phyloP scores from a whole-genome alignment of 495 filamentous ascomycete species.

The Tuber magnatum region DNA sequence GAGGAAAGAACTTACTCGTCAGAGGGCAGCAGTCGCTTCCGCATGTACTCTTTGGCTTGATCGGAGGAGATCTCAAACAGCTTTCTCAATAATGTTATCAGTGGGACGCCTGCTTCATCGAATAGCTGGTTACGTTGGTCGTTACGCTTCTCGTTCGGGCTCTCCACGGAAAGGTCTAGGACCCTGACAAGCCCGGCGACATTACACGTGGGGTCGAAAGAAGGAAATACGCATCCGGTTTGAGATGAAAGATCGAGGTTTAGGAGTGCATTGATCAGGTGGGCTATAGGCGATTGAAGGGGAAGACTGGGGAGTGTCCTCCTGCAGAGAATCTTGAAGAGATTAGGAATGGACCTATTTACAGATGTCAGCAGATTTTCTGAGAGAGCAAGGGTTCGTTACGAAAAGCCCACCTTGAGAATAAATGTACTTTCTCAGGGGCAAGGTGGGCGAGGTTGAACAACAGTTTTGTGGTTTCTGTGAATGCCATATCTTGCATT shows the following conservation, averaged over 20 bases:
- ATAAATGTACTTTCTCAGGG: slow-evolving; percentile 43
- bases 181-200: slow-evolving; percentile 66
- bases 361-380: not conserved
- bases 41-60: slow-evolving; percentile 56
- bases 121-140: slow-evolving; percentile 55
- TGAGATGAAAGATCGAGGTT: slow-evolving; percentile 59
- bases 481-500: slow-evolving; percentile 71
- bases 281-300: slow-evolving; percentile 54
- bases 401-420: slow-evolving; percentile 8
- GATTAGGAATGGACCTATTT: slow-evolving; percentile 54
- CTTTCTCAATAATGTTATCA: slow-evolving; percentile 63
- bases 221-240: slow-evolving; percentile 57
- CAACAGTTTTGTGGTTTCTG: slow-evolving; percentile 76
- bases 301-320: slow-evolving; percentile 52
- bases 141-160: slow-evolving; percentile 22
- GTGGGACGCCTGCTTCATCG: slow-evolving; percentile 60
- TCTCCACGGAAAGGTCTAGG: slow-evolving; percentile 57
- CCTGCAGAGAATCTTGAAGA: slow-evolving; percentile 64
- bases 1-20: slow-evolving; percentile 43
- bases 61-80: slow-evolving; percentile 68
- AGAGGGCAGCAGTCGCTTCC: slow-evolving; percentile 65
- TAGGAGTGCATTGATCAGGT: slow-evolving; percentile 70
- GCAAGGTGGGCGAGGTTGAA: slow-evolving; percentile 79
- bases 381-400: not conserved
- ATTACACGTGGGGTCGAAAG: slow-evolving; percentile 53